Evolutionary conservation across 495 filamentous ascomycete species (phyloP).

Genomic region (Xylaria flabelliformis): DNA sequence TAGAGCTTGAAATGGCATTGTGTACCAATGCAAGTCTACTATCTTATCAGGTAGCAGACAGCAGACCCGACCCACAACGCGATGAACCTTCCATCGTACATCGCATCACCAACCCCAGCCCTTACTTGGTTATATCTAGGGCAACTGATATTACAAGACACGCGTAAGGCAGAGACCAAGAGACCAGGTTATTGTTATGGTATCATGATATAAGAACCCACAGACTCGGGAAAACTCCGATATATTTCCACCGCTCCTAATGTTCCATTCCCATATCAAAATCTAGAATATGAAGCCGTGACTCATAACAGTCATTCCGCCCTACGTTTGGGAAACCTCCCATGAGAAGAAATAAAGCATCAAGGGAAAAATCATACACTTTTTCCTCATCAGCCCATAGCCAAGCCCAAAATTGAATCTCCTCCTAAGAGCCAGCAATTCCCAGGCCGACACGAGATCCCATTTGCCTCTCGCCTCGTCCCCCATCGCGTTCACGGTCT

Average conservation of each 20-base stretch:
- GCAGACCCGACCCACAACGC: neutral
- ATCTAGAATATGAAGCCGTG: slow-evolving; percentile 19
- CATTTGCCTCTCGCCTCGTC: slow-evolving; percentile 29
- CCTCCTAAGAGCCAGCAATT: slow-evolving; percentile 40
- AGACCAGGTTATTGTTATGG: neutral
- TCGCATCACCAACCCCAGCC: neutral
- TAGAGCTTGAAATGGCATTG: neutral
- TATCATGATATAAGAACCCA: slow-evolving; percentile 4
- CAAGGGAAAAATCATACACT: neutral
- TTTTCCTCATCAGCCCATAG: slow-evolving; percentile 10
- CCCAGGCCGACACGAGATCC: slow-evolving; percentile 42
- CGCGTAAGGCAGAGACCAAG: neutral
- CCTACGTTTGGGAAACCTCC: neutral
- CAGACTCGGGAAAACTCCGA: neutral
- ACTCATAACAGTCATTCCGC: slow-evolving; percentile 17
- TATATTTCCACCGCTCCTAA: slow-evolving; percentile 5
- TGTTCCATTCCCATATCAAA: slow-evolving; percentile 20
- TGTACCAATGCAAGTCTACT: neutral
- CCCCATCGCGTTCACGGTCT: slow-evolving; percentile 41
- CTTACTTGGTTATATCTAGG: neutral
- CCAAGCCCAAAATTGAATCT: slow-evolving; percentile 27
- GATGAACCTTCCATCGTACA: neutral
- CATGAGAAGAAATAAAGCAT: neutral
- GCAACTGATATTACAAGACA: neutral
- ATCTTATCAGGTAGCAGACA: slow-evolving; percentile 3